Conservation (phyloP, 164 flowering plant genomes). For the Liriodendron chinense region DNA sequence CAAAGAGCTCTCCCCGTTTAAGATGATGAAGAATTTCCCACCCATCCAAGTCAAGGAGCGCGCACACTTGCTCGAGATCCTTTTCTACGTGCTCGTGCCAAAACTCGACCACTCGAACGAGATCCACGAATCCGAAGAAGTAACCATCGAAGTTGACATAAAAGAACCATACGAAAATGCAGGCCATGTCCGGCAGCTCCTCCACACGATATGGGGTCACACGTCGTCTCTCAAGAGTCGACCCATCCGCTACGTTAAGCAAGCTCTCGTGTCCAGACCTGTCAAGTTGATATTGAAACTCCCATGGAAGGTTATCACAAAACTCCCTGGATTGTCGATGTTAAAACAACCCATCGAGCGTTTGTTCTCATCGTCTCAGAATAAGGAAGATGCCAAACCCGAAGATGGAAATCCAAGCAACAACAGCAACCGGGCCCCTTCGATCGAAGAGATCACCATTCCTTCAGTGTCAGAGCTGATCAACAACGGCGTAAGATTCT, state of each 20-base stretch:
- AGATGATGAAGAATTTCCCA: too few species aligned
- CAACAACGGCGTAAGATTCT: constrained; percentile 27
- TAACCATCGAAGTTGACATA: neutral
- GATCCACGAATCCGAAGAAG: neutral
- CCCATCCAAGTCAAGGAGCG: too few species aligned
- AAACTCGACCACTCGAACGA: constrained; percentile 1
- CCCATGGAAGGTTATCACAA: constrained; percentile 15
- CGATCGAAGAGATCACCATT: constrained; percentile 36
- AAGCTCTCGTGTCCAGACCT: constrained; percentile 13
- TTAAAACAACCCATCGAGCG: constrained; percentile 15
- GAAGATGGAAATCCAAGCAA: neutral
- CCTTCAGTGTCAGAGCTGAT: constrained; percentile 36
- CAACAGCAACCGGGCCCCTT: constrained; percentile 14
- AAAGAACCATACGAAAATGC: neutral
- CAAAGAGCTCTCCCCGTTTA: constrained; percentile 30
- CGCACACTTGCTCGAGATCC: too few species aligned
- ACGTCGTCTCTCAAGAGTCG: constrained; percentile 11
- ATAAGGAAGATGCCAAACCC: constrained; percentile 3
- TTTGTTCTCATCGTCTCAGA: neutral
- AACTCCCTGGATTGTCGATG: constrained; percentile 11
- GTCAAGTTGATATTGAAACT: constrained; percentile 12
- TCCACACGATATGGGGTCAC: constrained; percentile 5
- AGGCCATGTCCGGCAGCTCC: neutral
- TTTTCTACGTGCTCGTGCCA: constrained; percentile 27
- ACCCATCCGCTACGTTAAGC: neutral